Percentiles rank a stretch among this genome's conserved stretches.
These are phyloP conservation scores for Arthroderma sp. DNA, from an alignment of 2,329 filamentous ascomycete species.

Conservation along the genomic window DNA sequence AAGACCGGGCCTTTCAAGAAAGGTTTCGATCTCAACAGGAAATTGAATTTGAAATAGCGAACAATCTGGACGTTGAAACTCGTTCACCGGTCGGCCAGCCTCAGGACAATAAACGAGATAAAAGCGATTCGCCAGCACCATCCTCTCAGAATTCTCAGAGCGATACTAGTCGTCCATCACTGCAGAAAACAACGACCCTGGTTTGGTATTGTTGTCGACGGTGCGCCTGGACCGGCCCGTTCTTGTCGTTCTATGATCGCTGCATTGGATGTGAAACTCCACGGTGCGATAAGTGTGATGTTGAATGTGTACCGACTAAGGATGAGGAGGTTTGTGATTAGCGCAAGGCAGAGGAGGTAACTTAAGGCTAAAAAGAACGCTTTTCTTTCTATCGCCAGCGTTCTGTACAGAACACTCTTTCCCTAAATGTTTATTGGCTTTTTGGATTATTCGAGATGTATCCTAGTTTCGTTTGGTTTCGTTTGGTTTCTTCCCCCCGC, in stretches of 20 bases:
- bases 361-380: too few species aligned
- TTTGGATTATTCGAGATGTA: too few species aligned
- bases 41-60: conserved; percentile 1
- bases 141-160: background rate
- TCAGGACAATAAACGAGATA: background rate
- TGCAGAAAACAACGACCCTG: conserved; percentile 3
- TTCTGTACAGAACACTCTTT: too few species aligned
- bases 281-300: conserved; percentile 4
- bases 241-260: conserved; percentile 5
- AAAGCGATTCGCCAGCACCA: background rate
- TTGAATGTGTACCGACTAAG: conserved; percentile 1
- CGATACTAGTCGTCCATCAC: background rate
- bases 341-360: too few species aligned
- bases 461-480: too few species aligned
- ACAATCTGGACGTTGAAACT: background rate
- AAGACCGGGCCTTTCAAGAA: conserved; percentile 4
- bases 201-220: conserved; percentile 9
- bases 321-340: background rate
- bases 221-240: conserved; percentile 4
- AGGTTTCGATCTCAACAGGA: conserved; percentile 2
- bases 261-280: conserved; percentile 6
- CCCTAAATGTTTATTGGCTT: too few species aligned
- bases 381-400: too few species aligned
- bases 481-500: too few species aligned
- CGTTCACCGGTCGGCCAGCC: background rate